These are phyloP conservation scores for Pyrenophora tritici-repentis DNA, from an alignment of 2,329 filamentous ascomycete genomes.

Conservation along the genomic window DNA sequence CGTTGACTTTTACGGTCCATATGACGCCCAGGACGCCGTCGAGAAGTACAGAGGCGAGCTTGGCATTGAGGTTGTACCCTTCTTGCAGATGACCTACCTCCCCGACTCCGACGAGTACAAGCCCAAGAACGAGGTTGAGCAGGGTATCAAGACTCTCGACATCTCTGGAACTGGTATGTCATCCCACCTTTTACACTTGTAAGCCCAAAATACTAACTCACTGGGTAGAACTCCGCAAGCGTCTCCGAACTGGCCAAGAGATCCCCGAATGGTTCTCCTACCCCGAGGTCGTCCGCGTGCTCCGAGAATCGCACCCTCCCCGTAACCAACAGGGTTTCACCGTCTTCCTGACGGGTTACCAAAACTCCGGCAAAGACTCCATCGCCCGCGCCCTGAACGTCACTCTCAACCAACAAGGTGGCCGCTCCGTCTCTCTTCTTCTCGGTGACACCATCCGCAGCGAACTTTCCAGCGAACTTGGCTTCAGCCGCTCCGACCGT, in stretches of 20 bases:
- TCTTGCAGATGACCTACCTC: constrained; percentile 99
- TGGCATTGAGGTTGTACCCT: constrained; percentile 97
- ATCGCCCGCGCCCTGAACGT: constrained; percentile 94
- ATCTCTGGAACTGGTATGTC: constrained; percentile 56
- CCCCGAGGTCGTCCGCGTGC: constrained; percentile 94
- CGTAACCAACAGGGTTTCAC: constrained; percentile 95
- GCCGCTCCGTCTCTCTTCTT: constrained; percentile 89
- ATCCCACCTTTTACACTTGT: background rate
- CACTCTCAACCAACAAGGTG: constrained; percentile 96
- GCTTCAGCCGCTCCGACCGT: constrained; percentile 91
- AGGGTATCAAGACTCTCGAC: constrained; percentile 75
- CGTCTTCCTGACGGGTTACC: constrained; percentile 95
- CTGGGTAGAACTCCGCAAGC: constrained; percentile 76
- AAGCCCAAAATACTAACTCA: constrained; percentile 1
- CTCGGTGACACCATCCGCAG: constrained; percentile 93
- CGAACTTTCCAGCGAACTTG: constrained; percentile 92
- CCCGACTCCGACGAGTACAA: constrained; percentile 96
- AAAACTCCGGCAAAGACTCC: constrained; percentile 96
- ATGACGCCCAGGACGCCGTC: constrained; percentile 94
- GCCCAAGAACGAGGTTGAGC: constrained; percentile 85
- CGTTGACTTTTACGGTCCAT: constrained; percentile 95
- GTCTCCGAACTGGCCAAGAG: constrained; percentile 86
- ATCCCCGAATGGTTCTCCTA: constrained; percentile 99
- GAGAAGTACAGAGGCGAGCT: constrained; percentile 97
- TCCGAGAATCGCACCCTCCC: constrained; percentile 93